phyloP scores from a whole-genome alignment of 2,329 filamentous ascomycete genomes.

The Ophiostoma triangulosporum region DNA sequence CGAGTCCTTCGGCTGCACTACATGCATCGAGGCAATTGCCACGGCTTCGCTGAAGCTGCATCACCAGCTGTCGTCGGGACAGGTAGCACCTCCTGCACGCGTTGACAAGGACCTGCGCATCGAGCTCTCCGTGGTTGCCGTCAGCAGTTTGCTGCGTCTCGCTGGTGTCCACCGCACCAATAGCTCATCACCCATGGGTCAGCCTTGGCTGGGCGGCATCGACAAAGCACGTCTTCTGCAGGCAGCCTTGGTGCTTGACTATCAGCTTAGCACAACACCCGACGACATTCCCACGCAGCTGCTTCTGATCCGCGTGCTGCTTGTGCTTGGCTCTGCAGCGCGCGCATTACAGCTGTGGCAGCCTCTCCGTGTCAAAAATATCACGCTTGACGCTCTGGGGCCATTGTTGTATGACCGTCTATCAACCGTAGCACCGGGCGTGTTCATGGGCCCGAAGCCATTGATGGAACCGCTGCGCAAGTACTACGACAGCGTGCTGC shows the following conservation, averaged over 20 bases:
- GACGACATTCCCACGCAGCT: conserved; percentile 34
- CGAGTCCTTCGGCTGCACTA: conserved; percentile 4
- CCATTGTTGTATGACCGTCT: conserved; percentile 43
- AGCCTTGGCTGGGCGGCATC: conserved; percentile 12
- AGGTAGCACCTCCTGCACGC: background rate
- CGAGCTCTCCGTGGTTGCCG: conserved; percentile 22
- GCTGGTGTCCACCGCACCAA: conserved; percentile 14
- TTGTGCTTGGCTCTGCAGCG: conserved; percentile 35
- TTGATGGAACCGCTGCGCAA: conserved; percentile 29
- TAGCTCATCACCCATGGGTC: background rate
- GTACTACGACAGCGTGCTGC: conserved; percentile 33
- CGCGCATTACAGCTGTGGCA: conserved; percentile 35
- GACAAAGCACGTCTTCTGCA: conserved; percentile 28
- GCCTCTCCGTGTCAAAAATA: conserved; percentile 40
- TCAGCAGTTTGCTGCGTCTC: conserved; percentile 20
- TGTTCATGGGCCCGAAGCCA: conserved; percentile 24
- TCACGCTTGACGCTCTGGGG: conserved; percentile 42
- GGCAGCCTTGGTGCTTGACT: conserved; percentile 35
- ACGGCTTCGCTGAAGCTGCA: conserved; percentile 14
- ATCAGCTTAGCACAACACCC: conserved; percentile 31
- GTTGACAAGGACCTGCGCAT: conserved; percentile 21
- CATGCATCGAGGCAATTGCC: conserved; percentile 14
- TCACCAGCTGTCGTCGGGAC: conserved; percentile 14
- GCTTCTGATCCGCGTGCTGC: conserved; percentile 37
- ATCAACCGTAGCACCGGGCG: conserved; percentile 34